Percentiles rank a stretch among this genome's conserved stretches.
These are phyloP conservation scores for Comarum palustre DNA, from an alignment of 306 rosid genomes.

Conservation along the genomic window DNA sequence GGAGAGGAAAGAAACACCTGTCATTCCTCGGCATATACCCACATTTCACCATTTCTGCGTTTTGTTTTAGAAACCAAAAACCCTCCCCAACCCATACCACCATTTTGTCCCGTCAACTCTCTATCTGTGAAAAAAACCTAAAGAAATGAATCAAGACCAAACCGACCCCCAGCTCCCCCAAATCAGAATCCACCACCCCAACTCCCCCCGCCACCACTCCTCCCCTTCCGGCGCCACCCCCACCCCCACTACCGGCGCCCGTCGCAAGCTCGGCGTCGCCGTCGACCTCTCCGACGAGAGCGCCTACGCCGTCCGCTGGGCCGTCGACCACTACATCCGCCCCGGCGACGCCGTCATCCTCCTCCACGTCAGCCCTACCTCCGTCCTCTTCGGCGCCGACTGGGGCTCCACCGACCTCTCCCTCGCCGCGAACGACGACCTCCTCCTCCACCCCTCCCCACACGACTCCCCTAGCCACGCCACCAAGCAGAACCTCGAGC, in stretches of 20 bases:
- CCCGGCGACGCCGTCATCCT: constrained; percentile 97
- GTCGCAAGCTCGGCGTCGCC: constrained; percentile 92
- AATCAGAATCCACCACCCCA: constrained; percentile 86
- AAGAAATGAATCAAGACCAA: constrained; percentile 37
- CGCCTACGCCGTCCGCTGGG: constrained; percentile 94
- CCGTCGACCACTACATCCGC: constrained; percentile 86
- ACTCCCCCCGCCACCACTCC: constrained; percentile 70
- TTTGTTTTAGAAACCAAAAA: neutral
- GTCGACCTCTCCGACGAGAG: constrained; percentile 95
- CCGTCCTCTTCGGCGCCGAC: constrained; percentile 96
- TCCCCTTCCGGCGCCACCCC: constrained; percentile 53
- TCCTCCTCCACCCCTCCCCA: constrained; percentile 26
- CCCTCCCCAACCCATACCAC: neutral
- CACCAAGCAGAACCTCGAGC: constrained; percentile 51
- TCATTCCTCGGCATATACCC: neutral
- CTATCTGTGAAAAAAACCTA: neutral
- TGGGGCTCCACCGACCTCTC: constrained; percentile 88
- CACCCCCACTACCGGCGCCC: constrained; percentile 94
- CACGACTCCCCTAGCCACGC: constrained; percentile 25
- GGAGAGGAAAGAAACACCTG: neutral
- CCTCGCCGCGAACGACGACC: constrained; percentile 43
- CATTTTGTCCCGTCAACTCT: constrained; percentile 1
- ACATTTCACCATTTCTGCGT: neutral
- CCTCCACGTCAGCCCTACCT: constrained; percentile 94
- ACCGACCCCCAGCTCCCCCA: constrained; percentile 79